Evolutionary conservation across 495 filamentous ascomycete genomes (phyloP).

Genomic region (Aspergillus homomorphus): DNA sequence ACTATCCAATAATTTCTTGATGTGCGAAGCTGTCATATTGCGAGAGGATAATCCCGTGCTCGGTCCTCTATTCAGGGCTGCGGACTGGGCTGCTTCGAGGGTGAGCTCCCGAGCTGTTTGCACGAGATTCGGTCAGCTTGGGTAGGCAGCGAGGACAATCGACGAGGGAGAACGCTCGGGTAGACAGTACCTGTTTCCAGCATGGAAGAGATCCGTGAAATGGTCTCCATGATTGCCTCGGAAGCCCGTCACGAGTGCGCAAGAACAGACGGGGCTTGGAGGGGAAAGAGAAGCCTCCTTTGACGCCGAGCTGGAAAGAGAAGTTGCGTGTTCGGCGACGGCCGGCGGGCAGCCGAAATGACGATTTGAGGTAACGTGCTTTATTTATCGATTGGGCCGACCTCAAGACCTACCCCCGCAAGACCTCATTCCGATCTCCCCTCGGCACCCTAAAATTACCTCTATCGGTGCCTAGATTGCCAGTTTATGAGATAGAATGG

Average conservation of each 20-base stretch:
- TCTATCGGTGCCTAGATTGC: not conserved
- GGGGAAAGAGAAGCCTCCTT: conserved; percentile 18
- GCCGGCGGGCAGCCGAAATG: conserved; percentile 17
- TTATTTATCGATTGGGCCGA: not conserved
- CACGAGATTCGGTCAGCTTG: conserved; percentile 21
- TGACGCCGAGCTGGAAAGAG: conserved; percentile 4
- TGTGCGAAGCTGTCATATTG: conserved; percentile 55
- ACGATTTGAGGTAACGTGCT: conserved; percentile 8
- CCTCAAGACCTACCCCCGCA: not conserved
- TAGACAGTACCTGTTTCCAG: conserved; percentile 76
- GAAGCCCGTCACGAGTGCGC: conserved; percentile 21
- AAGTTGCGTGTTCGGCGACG: conserved; percentile 15
- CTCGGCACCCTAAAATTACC: not conserved
- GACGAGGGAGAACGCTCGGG: not conserved
- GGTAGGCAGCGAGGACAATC: not conserved
- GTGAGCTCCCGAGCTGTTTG: conserved; percentile 86
- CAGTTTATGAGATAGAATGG: not conserved
- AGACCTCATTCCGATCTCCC: not conserved
- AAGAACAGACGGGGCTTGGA: conserved; percentile 19
- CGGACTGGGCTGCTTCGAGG: conserved; percentile 88
- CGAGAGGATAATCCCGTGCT: conserved; percentile 42
- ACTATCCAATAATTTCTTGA: conserved; percentile 93
- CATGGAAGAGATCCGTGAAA: conserved; percentile 86
- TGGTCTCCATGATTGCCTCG: conserved; percentile 76
- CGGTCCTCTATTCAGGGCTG: conserved; percentile 46